Percentiles rank a stretch among this genome's conserved stretches.
phyloP scores from a whole-genome alignment of 169 alveolate species.

The Plasmodium coatneyi region DNA sequence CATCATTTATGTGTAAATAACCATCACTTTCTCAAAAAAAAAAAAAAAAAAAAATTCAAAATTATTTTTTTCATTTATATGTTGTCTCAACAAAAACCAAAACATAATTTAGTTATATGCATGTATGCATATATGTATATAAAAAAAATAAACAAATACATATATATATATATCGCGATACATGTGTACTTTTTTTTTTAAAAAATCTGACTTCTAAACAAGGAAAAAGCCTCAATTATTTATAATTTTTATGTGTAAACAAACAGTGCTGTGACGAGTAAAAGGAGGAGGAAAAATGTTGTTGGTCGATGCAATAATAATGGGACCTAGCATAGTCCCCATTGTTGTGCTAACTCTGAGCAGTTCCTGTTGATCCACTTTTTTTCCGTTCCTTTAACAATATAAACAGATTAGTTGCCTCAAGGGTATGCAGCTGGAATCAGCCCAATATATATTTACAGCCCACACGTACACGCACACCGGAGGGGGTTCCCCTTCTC shows the following conservation, averaged over 20 bases:
- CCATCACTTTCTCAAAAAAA: not conserved
- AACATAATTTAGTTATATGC: slow-evolving; percentile 10
- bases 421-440: not conserved
- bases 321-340: not conserved
- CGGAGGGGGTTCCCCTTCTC: not conserved
- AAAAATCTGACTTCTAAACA: not conserved
- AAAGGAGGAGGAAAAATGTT: not conserved
- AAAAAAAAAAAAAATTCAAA: slow-evolving; percentile 16
- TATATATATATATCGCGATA: not conserved
- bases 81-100: not conserved
- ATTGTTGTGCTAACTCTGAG: not conserved
- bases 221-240: not conserved
- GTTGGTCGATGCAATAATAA: not conserved
- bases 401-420: not conserved
- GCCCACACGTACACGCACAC: not conserved
- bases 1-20: slow-evolving; percentile 3
- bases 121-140: slow-evolving; percentile 12
- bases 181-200: not conserved
- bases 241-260: not conserved
- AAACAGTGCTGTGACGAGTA: not conserved
- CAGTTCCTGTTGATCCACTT: not conserved
- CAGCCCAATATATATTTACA: not conserved
- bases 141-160: not conserved
- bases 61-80: slow-evolving; percentile 30
- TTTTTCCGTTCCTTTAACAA: not conserved